A percentile compares a stretch with the other conserved stretches of the same genome.
These are phyloP conservation scores for Aphanomyces stellatus DNA, from an alignment of 352 stramenopile species.

Conservation along the genomic window DNA sequence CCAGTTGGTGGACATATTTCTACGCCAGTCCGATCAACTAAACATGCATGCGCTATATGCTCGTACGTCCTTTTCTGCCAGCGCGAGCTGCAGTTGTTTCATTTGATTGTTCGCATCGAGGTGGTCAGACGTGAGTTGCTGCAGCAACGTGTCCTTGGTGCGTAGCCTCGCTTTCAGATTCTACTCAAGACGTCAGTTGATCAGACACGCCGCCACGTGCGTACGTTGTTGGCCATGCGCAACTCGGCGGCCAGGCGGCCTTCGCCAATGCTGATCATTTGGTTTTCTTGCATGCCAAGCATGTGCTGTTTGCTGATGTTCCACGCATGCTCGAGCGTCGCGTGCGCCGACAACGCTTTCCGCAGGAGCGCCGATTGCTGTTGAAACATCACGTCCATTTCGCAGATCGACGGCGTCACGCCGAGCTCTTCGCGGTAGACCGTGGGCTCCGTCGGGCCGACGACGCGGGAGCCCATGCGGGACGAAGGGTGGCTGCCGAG, in stretches of 20 bases:
- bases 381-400: slow-evolving; percentile 86
- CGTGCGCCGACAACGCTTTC: slow-evolving; percentile 58
- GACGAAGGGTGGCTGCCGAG: background rate
- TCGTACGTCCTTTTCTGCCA: slow-evolving; percentile 10
- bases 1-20: background rate
- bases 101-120: slow-evolving; percentile 44
- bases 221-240: slow-evolving; percentile 78
- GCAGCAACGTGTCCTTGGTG: slow-evolving; percentile 77
- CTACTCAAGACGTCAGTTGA: slow-evolving; percentile 29
- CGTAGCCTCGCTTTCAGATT: slow-evolving; percentile 67
- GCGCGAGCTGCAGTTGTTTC: slow-evolving; percentile 32
- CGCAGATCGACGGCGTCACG: slow-evolving; percentile 67
- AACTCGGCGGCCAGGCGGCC: slow-evolving; percentile 68
- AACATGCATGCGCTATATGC: background rate
- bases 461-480: background rate
- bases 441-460: background rate
- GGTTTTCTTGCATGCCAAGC: slow-evolving; percentile 38
- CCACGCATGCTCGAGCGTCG: slow-evolving; percentile 67
- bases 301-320: slow-evolving; percentile 65
- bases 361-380: slow-evolving; percentile 69
- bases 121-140: slow-evolving; percentile 72
- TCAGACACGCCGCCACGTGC: background rate
- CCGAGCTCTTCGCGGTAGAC: background rate
- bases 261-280: slow-evolving; percentile 71
- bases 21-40: background rate